Evolutionary conservation across 768 basidiomycete genomes (phyloP), one percentile per base, ranked within the genome.

Genomic region (Mycena chlorophos): DNA sequence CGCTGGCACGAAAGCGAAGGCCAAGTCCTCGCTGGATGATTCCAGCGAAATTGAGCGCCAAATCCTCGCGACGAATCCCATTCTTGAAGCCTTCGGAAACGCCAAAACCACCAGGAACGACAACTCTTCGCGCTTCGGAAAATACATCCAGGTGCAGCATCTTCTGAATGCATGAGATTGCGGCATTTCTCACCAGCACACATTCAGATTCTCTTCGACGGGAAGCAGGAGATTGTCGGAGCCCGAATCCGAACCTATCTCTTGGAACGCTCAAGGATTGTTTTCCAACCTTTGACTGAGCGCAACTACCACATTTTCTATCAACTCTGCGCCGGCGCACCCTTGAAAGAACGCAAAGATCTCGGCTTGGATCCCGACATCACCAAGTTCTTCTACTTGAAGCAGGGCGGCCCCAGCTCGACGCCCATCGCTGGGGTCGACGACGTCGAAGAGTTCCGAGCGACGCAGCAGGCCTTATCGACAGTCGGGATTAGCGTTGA

Each of bases 231-330:
- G 68, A 99, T 99, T 62, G 94, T 98, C 59, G 97, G 97, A 48
- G 97, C 97, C 4, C 86, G 96, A n/a, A 98, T 99, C 64, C 87
- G 97, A 64, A 99, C 97, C 50, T 99, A 99, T 75, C 84, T 99
- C 27, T 78, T 99, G 58, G 97, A 99, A 69, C 92, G 97, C 38
- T 98, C 97, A 37, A 87, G 97, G 58, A 89, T 99, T 58, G 95
- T 98, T 55, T 98, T 96, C 72, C 97, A 99, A 71, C 96, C 97
- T 17, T 79, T 90, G 55, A 94, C 91, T 40, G 97, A 99, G 71
- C 87, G 97, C 56, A 99, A 99, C 73, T 99, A 98, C 73, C 97
- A 99, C 72, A 98, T 99, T 65, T 99, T 99, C 79, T 98, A 99
- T 74, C 97, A 99, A 69, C 78, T 99, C n/a, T 94, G 96, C 63